phyloP scores from a whole-genome alignment of 73 alveolate genomes.

The Breviolum minutum region DNA sequence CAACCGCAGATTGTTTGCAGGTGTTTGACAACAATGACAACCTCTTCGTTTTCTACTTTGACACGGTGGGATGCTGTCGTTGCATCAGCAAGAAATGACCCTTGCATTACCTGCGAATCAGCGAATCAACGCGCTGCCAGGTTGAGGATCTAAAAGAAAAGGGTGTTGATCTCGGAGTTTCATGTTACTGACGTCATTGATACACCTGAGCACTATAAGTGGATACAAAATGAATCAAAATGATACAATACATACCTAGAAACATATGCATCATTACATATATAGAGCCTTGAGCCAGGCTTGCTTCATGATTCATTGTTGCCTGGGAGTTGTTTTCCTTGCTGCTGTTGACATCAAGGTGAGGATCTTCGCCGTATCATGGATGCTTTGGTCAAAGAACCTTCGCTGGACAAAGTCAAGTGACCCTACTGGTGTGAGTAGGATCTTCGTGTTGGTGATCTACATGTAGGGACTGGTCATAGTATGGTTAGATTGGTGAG shows the following conservation, averaged over 20 bases:
- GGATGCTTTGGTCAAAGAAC: constrained; percentile 14
- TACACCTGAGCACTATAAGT: too few species aligned
- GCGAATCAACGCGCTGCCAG: not conserved
- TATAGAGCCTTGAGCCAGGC: too few species aligned
- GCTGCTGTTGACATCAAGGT: not conserved
- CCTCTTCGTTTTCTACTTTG: constrained; percentile 65
- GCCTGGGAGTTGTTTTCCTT: not conserved
- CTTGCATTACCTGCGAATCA: not conserved
- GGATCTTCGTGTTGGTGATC: not conserved
- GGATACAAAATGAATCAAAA: too few species aligned
- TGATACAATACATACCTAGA: not conserved
- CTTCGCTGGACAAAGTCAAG: constrained; percentile 22
- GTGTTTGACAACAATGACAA: constrained; percentile 86
- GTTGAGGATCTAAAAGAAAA: constrained; percentile 37
- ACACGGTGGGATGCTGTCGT: constrained; percentile 14
- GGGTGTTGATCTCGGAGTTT: not conserved
- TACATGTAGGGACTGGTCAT: not conserved
- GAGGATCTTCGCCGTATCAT: constrained; percentile 54
- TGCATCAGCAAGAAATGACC: not conserved
- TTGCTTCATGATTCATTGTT: too few species aligned
- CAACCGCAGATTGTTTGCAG: not conserved
- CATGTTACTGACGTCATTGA: too few species aligned
- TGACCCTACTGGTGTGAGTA: not conserved
- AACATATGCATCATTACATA: too few species aligned
- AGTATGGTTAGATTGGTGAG: not conserved